Evolutionary conservation across 139 green algal genomes (phyloP), one percentile per base, ranked within the genome.

Genomic region (Raphidocelis subcapitata): DNA sequence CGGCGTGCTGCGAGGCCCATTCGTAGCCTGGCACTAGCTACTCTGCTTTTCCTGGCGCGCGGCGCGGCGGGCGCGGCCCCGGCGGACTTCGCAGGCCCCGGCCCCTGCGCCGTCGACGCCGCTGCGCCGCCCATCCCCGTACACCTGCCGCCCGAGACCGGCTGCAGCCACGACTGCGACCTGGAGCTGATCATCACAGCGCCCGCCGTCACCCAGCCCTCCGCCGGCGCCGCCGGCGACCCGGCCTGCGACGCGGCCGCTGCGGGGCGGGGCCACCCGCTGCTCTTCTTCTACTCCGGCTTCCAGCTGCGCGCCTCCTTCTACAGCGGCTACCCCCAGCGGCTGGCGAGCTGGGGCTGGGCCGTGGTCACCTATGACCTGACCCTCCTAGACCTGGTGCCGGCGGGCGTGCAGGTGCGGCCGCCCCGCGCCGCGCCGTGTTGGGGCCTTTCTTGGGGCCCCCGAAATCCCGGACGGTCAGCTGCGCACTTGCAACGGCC

Each of bases 331-430:
- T 79, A 79, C 35, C 64, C 65, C 10, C 16, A 24, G 23, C 63
- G 54, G 18, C 52, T 79, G 3, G 64, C 64, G 33, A 67, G 47
- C 55, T 79, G 73, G 73, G 73, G 65, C 12, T 79, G 55, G 56
- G 73, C 65, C 16, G 64, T 72, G 12, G 26, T 79, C 36, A 64
- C 68, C 28, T 79, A 79, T 62, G 65, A 79, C 63, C 24, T 74
- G 36, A 24, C 57, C 14, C 59, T 76, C 20, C 23, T 76, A 20
- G 29, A 57, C 31, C 35, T 76, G 1, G 41, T 76, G 35, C 16
- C 44, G 23, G 69, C 57, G 24, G 29, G 46, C 35, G 47, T 69
- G 14, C 57, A 76, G 69, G 69, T 76, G 55, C n/a, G 60, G n/a
- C 26, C 28, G 15, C 46, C 12, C 15, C 15, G 46, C 46, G 46